These are phyloP conservation scores for Crepidotus variabilis DNA, from an alignment of 768 basidiomycete species.

Conservation along the genomic window DNA sequence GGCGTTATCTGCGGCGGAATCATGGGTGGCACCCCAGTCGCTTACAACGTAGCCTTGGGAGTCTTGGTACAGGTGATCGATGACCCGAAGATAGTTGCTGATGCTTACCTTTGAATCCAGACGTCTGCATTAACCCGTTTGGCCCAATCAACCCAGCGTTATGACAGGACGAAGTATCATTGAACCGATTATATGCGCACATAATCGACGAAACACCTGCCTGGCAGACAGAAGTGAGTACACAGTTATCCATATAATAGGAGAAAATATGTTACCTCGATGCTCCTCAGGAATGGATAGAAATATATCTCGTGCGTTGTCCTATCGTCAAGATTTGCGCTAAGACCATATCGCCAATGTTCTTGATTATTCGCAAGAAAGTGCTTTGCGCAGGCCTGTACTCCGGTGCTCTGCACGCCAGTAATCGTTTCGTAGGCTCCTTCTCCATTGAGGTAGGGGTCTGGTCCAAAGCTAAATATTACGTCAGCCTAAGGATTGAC, in stretches of 20 bases:
- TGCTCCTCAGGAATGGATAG: conserved; percentile 46
- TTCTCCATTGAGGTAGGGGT: conserved; percentile 64
- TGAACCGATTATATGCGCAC: conserved; percentile 53
- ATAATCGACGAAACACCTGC: conserved; percentile 49
- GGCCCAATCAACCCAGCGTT: conserved; percentile 46
- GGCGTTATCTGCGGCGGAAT: conserved; percentile 41
- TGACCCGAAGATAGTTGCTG: background rate
- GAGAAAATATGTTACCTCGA: conserved; percentile 32
- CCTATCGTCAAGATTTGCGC: conserved; percentile 50
- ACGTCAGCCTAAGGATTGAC: background rate
- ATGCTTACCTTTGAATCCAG: conserved; percentile 39
- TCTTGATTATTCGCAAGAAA: conserved; percentile 48
- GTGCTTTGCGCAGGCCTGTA: conserved; percentile 58
- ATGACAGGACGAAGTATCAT: conserved; percentile 63
- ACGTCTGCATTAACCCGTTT: conserved; percentile 31
- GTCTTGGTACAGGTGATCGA: background rate
- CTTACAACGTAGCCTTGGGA: conserved; percentile 42
- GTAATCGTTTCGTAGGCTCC: conserved; percentile 55
- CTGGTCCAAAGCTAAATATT: conserved; percentile 43
- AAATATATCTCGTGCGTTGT: conserved; percentile 52
- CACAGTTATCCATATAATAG: background rate
- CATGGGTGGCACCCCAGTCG: conserved; percentile 52
- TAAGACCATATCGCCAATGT: conserved; percentile 45
- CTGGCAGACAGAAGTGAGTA: conserved; percentile 18
- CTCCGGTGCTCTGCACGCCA: conserved; percentile 58